Base-by-base conservation (phyloP, 257 asterid species). In the Paraleonurus japonicus region DNA sequence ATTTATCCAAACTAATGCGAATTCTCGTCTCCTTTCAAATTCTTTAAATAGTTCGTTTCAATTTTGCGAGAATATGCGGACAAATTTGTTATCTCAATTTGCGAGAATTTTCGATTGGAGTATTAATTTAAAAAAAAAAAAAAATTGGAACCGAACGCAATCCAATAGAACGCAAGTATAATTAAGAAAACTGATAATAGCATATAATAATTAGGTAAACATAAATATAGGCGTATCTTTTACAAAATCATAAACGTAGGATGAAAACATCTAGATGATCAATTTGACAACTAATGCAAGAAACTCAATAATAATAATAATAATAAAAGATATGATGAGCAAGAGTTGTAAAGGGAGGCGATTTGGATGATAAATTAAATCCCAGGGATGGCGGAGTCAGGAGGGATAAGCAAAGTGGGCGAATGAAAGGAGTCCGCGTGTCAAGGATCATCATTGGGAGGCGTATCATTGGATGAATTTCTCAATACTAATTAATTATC, bases 381-480 rank as follows among this genome's bases (percentile, higher is more conserved):
- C n/a, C n/a, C n/a, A n/a, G 51, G 35, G 41, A 33, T 58, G 35
- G 61, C 5, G 67, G 61, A 58, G 17, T 26, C 2, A n/a, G 41
- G 15, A 13, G 6, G 32, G 74, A 65, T 17, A 58, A 37, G 77
- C 26, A 28, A 71, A 3, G 81, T 76, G 84, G 79, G 19, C 77
- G 33, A 69, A 43, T 76, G 48, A n/a, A 27, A 59, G 30, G 47
- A 4, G 39, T 20, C 61, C 85, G 32, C 75, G 85, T 80, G 75
- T 51, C 0, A 1, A 9, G 17, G 37, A 43, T 65, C 65, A 70
- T 75, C 75, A 71, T 65, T 71, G 70, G 74, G 57, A 58, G 75
- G 70, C 61, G 75, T 30, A 72, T 66, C 62, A 71, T 35, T 23
- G 16, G 12, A 13, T 67, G 70, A 67, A 53, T 60, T 72, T 43